Percentiles rank a stretch among this genome's conserved stretches.
Evolutionary conservation across 2,329 filamentous ascomycete species (phyloP).

Genomic region (Macroventuria anomochaeta): DNA sequence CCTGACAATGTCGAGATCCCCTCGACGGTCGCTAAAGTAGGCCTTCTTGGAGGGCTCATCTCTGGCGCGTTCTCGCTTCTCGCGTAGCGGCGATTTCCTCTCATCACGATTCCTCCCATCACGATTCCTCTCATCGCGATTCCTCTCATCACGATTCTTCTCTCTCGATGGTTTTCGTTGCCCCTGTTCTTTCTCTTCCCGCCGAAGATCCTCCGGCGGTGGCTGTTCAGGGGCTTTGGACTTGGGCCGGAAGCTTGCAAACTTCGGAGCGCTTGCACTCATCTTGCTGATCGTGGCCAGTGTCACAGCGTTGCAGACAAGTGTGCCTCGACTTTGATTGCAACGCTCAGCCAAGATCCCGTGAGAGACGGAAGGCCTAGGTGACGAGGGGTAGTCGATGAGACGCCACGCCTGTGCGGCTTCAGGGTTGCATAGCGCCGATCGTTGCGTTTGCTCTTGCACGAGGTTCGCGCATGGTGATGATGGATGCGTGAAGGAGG

Average conservation of each 20-base stretch:
- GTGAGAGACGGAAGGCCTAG: no score
- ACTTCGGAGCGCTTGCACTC: slow-evolving; percentile 65
- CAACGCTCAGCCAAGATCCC: no score
- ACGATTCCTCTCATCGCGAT: slow-evolving; percentile 7
- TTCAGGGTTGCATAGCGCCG: not conserved
- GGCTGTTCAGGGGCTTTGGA: slow-evolving; percentile 25
- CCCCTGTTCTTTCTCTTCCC: slow-evolving; percentile 15
- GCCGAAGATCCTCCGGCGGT: slow-evolving; percentile 15
- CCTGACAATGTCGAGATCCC: slow-evolving; percentile 75
- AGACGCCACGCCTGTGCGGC: not conserved
- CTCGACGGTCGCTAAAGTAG: slow-evolving; percentile 67
- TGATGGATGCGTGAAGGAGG: not conserved
- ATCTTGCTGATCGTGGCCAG: slow-evolving; percentile 23
- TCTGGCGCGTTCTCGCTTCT: slow-evolving; percentile 2
- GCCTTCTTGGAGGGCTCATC: slow-evolving; percentile 13
- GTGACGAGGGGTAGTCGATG: no score
- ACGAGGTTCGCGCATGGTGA: not conserved
- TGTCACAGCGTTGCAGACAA: not conserved
- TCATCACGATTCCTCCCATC: no score
- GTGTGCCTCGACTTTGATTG: no score
- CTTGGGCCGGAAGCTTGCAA: slow-evolving; percentile 74
- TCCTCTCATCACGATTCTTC: not conserved
- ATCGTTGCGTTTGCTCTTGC: not conserved
- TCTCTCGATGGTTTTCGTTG: slow-evolving; percentile 20
- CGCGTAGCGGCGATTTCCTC: not conserved